Evolutionary conservation across 192 early-diverging fungal genomes (phyloP).

Genomic region (Coemansia sp.): DNA sequence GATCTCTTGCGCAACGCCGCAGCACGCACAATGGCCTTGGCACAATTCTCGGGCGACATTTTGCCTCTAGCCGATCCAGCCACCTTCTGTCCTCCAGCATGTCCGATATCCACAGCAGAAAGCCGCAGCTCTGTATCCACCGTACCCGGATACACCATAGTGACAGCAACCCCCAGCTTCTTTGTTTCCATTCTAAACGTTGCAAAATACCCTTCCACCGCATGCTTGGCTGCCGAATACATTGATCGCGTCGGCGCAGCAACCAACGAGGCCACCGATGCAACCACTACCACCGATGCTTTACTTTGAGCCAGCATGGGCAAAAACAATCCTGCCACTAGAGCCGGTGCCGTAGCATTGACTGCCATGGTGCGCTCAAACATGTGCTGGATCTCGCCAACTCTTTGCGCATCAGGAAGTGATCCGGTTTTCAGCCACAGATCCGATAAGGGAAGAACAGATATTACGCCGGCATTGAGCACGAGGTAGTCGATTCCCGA

Average conservation of each 20-base stretch:
- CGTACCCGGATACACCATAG: constrained; percentile 67
- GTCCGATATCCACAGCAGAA: constrained; percentile 69
- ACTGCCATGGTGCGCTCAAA: constrained; percentile 53
- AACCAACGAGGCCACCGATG: constrained; percentile 68
- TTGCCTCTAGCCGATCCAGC: constrained; percentile 56
- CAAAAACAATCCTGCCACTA: constrained; percentile 53
- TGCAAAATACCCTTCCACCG: constrained; percentile 77
- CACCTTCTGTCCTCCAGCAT: not conserved
- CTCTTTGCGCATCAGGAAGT: constrained; percentile 13
- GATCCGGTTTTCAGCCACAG: constrained; percentile 36
- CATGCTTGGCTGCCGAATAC: constrained; percentile 79
- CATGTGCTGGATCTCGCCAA: constrained; percentile 33
- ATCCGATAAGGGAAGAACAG: constrained; percentile 64
- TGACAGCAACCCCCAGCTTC: constrained; percentile 58
- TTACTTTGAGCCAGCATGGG: constrained; percentile 52
- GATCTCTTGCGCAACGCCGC: constrained; percentile 44
- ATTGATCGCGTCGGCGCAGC: constrained; percentile 74
- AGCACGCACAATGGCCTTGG: constrained; percentile 60
- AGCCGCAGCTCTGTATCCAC: constrained; percentile 69
- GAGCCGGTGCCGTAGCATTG: constrained; percentile 58
- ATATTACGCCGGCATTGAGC: constrained; percentile 72
- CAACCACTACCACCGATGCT: constrained; percentile 60
- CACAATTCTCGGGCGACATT: constrained; percentile 57
- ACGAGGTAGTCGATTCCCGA: constrained; percentile 64
- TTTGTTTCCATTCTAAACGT: constrained; percentile 75